These are phyloP conservation scores for Cercospora canescens DNA, from an alignment of 2,329 filamentous ascomycete species.

Conservation along the genomic window DNA sequence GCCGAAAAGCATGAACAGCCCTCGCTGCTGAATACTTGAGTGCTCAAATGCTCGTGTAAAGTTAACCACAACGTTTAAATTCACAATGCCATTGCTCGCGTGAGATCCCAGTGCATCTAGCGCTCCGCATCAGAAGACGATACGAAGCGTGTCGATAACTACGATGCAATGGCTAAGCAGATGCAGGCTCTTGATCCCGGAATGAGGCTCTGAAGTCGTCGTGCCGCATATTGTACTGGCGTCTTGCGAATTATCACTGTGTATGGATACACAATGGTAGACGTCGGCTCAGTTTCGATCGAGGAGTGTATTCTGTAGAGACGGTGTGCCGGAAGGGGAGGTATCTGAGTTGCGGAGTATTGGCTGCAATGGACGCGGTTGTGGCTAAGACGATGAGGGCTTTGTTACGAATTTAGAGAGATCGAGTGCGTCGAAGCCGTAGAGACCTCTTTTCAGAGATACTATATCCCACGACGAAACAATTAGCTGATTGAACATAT, in stretches of 20 bases:
- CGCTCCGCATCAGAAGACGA: constrained; percentile 38
- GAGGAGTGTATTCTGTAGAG: constrained; percentile 51
- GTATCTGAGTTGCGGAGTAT: too few relatives aligned
- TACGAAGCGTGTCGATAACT: constrained; percentile 36
- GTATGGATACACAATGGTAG: constrained; percentile 62
- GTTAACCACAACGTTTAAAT: too few relatives aligned
- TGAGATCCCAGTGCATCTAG: constrained; percentile 23
- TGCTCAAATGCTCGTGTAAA: too few relatives aligned
- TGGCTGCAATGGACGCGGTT: too few relatives aligned
- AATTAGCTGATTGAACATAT: too few relatives aligned
- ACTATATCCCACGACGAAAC: too few relatives aligned
- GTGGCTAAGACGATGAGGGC: too few relatives aligned
- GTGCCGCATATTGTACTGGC: constrained; percentile 22
- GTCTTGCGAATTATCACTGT: constrained; percentile 25
- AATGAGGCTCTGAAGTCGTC: constrained; percentile 25
- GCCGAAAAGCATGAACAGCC: not conserved
- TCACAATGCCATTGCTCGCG: not conserved
- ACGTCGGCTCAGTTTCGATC: constrained; percentile 62
- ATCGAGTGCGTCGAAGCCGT: too few relatives aligned
- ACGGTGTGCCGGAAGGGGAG: constrained; percentile 68
- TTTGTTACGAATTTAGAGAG: too few relatives aligned
- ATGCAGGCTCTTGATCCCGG: too few relatives aligned
- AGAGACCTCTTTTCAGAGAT: too few relatives aligned
- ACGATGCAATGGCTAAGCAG: constrained; percentile 35
- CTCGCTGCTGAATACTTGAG: not conserved